phyloP scores from a whole-genome alignment of 768 basidiomycete species.

The Lentinus tigrinus region DNA sequence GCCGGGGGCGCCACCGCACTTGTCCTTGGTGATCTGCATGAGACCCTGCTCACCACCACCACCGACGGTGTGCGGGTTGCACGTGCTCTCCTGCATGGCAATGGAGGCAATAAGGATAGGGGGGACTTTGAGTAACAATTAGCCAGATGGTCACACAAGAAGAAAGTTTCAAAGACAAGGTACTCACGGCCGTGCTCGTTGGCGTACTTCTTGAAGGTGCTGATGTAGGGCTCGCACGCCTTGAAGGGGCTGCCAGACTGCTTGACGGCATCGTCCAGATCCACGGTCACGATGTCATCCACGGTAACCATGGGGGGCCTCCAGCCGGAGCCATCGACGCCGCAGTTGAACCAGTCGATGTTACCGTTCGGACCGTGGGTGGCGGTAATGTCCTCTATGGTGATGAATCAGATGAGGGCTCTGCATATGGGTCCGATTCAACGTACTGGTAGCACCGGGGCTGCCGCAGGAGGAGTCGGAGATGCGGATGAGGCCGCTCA shows the following conservation, averaged over 20 bases:
- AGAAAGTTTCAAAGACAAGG: neutral
- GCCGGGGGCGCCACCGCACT: slow-evolving; percentile 58
- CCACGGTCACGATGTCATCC: slow-evolving; percentile 46
- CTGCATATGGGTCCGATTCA: neutral
- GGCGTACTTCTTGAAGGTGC: slow-evolving; percentile 60
- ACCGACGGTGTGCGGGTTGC: slow-evolving; percentile 65
- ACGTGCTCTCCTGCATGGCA: slow-evolving; percentile 85
- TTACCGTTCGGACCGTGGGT: slow-evolving; percentile 67
- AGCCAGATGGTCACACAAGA: neutral
- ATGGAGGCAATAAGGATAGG: slow-evolving; percentile 81
- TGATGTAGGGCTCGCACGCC: slow-evolving; percentile 50
- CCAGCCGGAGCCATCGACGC: slow-evolving; percentile 65
- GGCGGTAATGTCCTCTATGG: slow-evolving; percentile 46
- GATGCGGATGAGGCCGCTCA: slow-evolving; percentile 36
- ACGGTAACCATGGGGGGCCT: slow-evolving; percentile 62
- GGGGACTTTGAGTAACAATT: slow-evolving; percentile 42
- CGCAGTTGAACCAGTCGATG: slow-evolving; percentile 79
- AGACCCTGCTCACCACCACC: slow-evolving; percentile 82
- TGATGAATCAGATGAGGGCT: neutral
- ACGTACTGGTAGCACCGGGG: slow-evolving; percentile 50
- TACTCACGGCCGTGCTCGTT: slow-evolving; percentile 40
- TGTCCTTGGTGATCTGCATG: slow-evolving; percentile 83
- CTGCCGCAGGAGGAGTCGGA: slow-evolving; percentile 40
- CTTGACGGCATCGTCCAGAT: slow-evolving; percentile 49
- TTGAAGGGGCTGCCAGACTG: slow-evolving; percentile 53